phyloP scores from a whole-genome alignment of 2,329 filamentous ascomycete species.

The Colletotrichum liaoningense region DNA sequence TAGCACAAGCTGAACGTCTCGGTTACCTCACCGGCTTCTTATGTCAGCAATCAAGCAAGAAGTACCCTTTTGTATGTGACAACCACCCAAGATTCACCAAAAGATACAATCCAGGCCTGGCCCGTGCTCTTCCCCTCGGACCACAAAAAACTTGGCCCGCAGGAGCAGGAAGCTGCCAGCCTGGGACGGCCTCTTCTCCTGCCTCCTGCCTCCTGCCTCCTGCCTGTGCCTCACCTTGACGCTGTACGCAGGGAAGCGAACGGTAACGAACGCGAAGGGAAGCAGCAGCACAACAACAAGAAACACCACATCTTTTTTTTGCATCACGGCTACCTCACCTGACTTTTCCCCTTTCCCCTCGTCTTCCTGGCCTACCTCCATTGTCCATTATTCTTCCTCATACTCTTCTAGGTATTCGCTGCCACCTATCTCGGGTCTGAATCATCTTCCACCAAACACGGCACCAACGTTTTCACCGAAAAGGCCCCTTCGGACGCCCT shows the following conservation, averaged over 20 bases:
- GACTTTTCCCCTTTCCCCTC: background rate
- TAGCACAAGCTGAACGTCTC: background rate
- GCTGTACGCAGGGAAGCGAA: background rate
- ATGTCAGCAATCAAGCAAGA: background rate
- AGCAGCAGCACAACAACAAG: slow-evolving; percentile 1
- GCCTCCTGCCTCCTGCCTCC: no score
- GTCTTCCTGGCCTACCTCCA: background rate
- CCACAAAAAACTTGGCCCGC: slow-evolving; percentile 4
- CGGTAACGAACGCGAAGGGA: background rate
- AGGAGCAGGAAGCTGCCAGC: background rate
- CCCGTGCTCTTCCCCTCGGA: background rate
- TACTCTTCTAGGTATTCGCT: background rate
- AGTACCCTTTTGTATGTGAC: background rate
- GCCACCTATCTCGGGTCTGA: background rate
- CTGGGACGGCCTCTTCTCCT: background rate
- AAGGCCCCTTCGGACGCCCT: slow-evolving; percentile 3
- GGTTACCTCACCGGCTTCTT: background rate
- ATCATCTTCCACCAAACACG: background rate
- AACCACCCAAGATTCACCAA: background rate
- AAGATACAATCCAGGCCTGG: background rate
- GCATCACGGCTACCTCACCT: background rate
- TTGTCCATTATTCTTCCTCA: background rate
- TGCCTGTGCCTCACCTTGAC: background rate
- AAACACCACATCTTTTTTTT: background rate
- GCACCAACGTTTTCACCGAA: background rate